Evolutionary conservation across 176 grass and related monocot genomes (phyloP), one percentile per base, ranked within the genome.

Genomic region (Pharus latifolius): DNA sequence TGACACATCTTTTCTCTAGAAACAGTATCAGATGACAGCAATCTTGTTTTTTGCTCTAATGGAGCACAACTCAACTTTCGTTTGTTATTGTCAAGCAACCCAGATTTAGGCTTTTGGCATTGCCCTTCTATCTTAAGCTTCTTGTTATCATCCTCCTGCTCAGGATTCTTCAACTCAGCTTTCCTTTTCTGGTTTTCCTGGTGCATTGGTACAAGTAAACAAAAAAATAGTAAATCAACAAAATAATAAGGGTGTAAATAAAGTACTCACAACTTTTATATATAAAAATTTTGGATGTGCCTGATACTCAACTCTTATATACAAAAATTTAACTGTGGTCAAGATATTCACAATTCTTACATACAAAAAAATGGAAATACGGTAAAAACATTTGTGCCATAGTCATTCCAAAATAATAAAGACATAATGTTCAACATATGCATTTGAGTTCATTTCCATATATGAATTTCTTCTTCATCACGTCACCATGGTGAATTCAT

Each of bases 181-280:
- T 65, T 18, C 17, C 41, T 68, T 62, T 74, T 85, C 28, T 61
- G 35, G 41, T 19, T 53, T 61, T 29, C 75, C 82, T 85, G 67
- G 28, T 85, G 22, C 8, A 71, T 22, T 23, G 30, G 19, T 48
- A 63, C 44, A 64, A 0, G 32, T 63, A 37, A 33, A 55, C 19
- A 64, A 71, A 60, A 5, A n/a, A 63, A 72, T 53, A 44, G 26
- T 44, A 73, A 56, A 73, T 24, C 60, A 67, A 60, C 15, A 0
- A 63, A 67, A 31, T 37, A 59, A 45, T 22, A 46, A 34, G 8
- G 54, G 10, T n/a, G n/a, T n/a, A n/a, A n/a, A n/a, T n/a, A n/a
- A n/a, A n/a, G n/a, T n/a, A n/a, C n/a, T n/a, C n/a, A n/a, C n/a
- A n/a, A n/a, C n/a, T n/a, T n/a, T n/a, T n/a, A n/a, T n/a, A n/a